These are phyloP conservation scores for Onygenales sp. DNA, from an alignment of 2,329 filamentous ascomycete species.

Conservation along the genomic window DNA sequence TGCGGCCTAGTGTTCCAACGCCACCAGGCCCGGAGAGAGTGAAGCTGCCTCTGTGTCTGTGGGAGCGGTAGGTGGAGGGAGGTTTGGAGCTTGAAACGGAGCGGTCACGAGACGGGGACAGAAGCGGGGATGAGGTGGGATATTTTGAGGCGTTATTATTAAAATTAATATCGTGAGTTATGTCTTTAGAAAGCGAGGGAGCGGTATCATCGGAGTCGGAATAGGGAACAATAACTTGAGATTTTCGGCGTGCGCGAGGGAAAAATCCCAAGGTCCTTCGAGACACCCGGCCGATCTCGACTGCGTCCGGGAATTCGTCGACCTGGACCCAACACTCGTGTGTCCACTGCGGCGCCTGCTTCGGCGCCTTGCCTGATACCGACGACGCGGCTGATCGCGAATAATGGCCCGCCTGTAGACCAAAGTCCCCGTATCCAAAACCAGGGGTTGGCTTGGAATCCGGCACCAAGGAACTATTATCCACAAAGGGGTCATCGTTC, in stretches of 20 bases:
- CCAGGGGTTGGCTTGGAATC: not conserved
- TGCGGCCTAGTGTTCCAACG: conserved; percentile 68
- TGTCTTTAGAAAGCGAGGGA: conserved; percentile 29
- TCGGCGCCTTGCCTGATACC: conserved; percentile 1
- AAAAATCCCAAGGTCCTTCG: conserved; percentile 81
- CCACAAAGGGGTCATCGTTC: not conserved
- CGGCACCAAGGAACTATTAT: not conserved
- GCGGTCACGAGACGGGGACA: conserved; percentile 19
- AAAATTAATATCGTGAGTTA: conserved; percentile 50
- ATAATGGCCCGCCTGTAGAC: not conserved
- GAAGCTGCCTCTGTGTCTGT: conserved; percentile 32
- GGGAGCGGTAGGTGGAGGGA: conserved; percentile 24
- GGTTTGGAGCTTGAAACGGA: conserved; percentile 22
- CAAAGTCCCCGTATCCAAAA: not conserved
- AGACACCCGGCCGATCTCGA: conserved; percentile 79
- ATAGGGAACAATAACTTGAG: conserved; percentile 43
- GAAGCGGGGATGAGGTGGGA: conserved; percentile 20
- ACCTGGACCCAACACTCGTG: conserved; percentile 86
- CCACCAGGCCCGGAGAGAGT: conserved; percentile 79
- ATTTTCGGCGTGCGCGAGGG: conserved; percentile 83
- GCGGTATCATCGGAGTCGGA: conserved; percentile 45
- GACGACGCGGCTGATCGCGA: conserved; percentile 4
- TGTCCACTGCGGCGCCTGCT: conserved; percentile 62
- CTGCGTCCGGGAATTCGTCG: conserved; percentile 58
- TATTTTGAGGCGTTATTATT: conserved; percentile 14